A percentile compares a stretch with the other conserved stretches of the same genome.
These are phyloP conservation scores for Lactarius sp. DNA, from an alignment of 768 basidiomycete genomes.

Conservation along the genomic window DNA sequence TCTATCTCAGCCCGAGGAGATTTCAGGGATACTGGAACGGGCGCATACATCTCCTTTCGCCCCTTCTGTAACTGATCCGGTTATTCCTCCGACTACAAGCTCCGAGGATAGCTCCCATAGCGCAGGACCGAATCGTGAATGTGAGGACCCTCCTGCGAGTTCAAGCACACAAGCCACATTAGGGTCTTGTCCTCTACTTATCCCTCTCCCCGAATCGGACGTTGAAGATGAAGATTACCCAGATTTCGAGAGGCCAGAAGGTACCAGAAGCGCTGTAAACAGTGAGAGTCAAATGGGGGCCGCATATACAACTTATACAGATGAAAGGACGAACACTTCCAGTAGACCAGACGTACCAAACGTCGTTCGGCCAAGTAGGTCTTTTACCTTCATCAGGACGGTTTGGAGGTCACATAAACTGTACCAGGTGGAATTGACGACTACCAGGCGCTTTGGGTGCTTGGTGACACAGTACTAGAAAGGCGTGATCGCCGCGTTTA, in stretches of 20 bases:
- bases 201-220: constrained; percentile 16
- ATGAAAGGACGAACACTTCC: neutral
- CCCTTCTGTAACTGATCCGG: neutral
- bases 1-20: neutral
- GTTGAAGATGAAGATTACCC: neutral
- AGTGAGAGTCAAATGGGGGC: neutral
- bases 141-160: neutral
- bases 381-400: neutral
- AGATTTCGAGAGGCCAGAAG: neutral
- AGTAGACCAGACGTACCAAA: neutral
- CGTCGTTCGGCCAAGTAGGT: neutral
- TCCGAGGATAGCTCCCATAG: neutral
- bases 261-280: neutral
- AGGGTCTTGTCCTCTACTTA: neutral
- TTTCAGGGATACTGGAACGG: neutral
- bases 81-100: neutral
- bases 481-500: constrained; percentile 10
- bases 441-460: constrained; percentile 8
- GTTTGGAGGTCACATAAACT: neutral
- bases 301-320: neutral
- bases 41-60: neutral
- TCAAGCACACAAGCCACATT: neutral
- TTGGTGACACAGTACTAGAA: constrained; percentile 11
- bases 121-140: neutral
- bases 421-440: neutral